phyloP scores from a whole-genome alignment of 23 red algal species.

The Chondrus crispus region DNA sequence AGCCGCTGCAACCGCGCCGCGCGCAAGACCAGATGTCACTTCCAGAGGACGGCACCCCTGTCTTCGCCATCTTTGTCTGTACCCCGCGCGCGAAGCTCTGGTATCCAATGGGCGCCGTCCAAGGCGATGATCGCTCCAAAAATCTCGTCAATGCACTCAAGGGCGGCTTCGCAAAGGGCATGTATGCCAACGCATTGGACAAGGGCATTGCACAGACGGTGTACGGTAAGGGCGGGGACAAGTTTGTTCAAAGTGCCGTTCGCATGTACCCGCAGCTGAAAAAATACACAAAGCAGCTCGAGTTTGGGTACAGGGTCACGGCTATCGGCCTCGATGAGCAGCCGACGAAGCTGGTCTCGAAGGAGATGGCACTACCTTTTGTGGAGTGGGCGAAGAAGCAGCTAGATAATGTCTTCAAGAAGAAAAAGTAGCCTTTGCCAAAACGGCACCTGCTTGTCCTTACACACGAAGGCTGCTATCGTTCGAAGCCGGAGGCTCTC shows the following conservation, averaged over 20 bases:
- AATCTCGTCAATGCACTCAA: conserved; percentile 82
- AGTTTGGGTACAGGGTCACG: conserved; percentile 83
- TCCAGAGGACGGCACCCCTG: conserved; percentile 93
- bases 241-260: conserved; percentile 65
- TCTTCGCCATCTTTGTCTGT: conserved; percentile 83
- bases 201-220: conserved; percentile 90
- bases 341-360: conserved; percentile 54
- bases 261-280: conserved; percentile 85
- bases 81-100: conserved; percentile 68
- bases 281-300: conserved; percentile 52
- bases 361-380: conserved; percentile 71
- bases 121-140: conserved; percentile 87
- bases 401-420: conserved; percentile 44
- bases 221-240: conserved; percentile 71
- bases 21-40: conserved; percentile 47
- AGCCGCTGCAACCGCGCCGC: conserved; percentile 43
- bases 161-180: conserved; percentile 51
- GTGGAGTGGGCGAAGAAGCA: conserved; percentile 69
- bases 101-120: conserved; percentile 85
- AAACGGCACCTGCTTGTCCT: too few relatives aligned
- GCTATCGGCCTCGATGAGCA: conserved; percentile 70
- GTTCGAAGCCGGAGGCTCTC: too few relatives aligned
- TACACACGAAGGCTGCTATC: too few relatives aligned
- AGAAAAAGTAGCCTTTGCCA: background rate
- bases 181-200: conserved; percentile 91